Evolutionary conservation across 2,329 filamentous ascomycete species (phyloP), one percentile per base, ranked within the genome.

Genomic region (Teratosphaeriaceae sp.): DNA sequence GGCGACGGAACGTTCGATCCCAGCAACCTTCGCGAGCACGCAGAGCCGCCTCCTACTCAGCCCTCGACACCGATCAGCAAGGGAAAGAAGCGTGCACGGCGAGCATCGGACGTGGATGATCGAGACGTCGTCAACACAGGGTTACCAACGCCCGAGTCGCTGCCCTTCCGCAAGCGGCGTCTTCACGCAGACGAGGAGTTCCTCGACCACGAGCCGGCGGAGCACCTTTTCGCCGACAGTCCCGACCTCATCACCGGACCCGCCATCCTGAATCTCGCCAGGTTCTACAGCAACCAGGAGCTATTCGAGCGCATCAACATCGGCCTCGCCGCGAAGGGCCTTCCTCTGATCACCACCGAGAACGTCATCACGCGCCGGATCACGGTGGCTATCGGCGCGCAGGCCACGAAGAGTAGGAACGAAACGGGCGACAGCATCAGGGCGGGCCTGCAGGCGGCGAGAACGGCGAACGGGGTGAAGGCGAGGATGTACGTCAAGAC

Each of bases 321-420:
- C 33, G 34, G 34, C 8, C 41, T 43, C 18, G 24, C 24, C 4
- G 35, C 58, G 1, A 33, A 30, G 11, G 16, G 23, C 11, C 7
- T 39, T 7, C 9, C 18, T 3, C 15, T 12, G 8, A 21, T 49
- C 38, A 26, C 11, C n/a, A 36, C 23, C 7, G 29, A 35, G 2
- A 47, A 44, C 19, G 42, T 47, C 19, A 35, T 49, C 29, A 49
- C 47, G 13, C 42, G 45, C 20, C 35, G 47, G 6, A 29, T 49
- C 26, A 49, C 47, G 35, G 20, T 35, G 9, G 47, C 47, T 20
- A 42, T 46, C 20, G 16, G 38, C 13, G 23, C 38, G 19, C 21
- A 37, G 33, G 44, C 41, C 19, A 23, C 31, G 13, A 31, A 31
- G 19, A 33, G 21, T 9, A 18, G 36, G 27, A 40, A 36, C 12